Base-by-base conservation (phyloP, 805 yeast species). In the Saccharomycopsis lassenensis region DNA sequence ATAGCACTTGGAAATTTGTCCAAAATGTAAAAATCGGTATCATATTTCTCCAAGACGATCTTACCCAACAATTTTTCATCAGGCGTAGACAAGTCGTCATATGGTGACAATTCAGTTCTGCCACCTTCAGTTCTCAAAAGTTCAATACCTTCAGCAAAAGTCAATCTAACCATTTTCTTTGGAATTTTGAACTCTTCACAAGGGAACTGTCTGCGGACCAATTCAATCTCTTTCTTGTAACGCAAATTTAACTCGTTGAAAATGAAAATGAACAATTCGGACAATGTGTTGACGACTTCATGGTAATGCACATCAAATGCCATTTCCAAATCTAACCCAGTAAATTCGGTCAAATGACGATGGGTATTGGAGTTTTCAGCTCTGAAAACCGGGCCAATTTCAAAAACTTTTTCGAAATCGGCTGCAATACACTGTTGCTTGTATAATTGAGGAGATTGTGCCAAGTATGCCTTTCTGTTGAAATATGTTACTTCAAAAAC, bases 281-380 rank as follows among this genome's bases (percentile, higher is more conserved):
- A 63, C 48, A 75, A 58, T 7, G 67, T 52, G 46, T 74, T 77
- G 36, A 75, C 49, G 30, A 78, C 93, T 66, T 91, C 99, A 55
- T 91, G 93, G 60, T 91, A 91, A 64, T 91, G 96, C 65, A 87
- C 95, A 65, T 91, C 97, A 55, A 91, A 82, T 7, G 95, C 83
- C 94, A 91, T 86, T 64, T 91, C 99, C 63, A 91, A 63, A 69
- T 91, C 99, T 52, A 93, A 76, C 41, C 99, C 99, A 44, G 81
- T 82, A 59, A 91, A 91, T 63, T 91, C 99, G 39, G 99, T 91
- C 94, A 91, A 79, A 63, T 91, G 99, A 66, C 99, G 87, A 62
- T 91, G 97, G 15, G 98, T 89, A 68, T 91, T 87, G 44, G 97
- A 89, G 70, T 91, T 89, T 62, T 91, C 99, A 40, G 99, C 99